These are phyloP conservation scores for Ophiostoma sp. DNA, from an alignment of 2,329 filamentous ascomycete genomes.

Conservation along the genomic window DNA sequence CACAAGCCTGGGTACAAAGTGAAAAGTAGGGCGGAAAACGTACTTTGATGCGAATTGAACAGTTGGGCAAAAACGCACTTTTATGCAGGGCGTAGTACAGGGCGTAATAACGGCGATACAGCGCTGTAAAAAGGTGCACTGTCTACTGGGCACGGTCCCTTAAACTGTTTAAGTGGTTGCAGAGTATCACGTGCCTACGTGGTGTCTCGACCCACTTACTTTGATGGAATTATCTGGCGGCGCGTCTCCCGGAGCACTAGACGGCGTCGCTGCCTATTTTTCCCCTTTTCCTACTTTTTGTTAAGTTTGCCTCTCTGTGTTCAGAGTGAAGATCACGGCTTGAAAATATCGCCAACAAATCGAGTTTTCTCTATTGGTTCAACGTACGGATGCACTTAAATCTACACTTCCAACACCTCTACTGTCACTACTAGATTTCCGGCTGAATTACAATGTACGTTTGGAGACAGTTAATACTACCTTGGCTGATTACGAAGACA, in stretches of 20 bases:
- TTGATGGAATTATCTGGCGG: not conserved
- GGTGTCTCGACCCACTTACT: not conserved
- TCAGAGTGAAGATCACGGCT: not conserved
- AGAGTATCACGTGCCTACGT: constrained; percentile 2
- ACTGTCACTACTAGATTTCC: too few species aligned
- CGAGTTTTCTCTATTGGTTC: too few species aligned
- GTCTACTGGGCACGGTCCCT: too few species aligned
- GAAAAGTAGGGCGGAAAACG: not conserved
- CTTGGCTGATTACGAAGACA: not conserved
- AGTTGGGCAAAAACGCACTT: too few species aligned
- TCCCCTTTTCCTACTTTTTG: constrained; percentile 15
- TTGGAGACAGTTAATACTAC: too few species aligned
- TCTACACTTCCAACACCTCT: too few species aligned
- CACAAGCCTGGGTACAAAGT: not conserved
- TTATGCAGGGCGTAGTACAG: not conserved
- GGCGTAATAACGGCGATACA: not conserved
- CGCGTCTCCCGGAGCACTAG: constrained; percentile 20
- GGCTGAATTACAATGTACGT: too few species aligned
- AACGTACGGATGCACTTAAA: too few species aligned
- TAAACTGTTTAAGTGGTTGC: not conserved
- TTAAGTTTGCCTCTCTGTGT: not conserved
- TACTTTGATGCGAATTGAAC: not conserved
- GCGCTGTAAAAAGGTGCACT: not conserved
- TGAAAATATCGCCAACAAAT: not conserved
- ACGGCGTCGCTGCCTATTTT: constrained; percentile 11